Percentiles rank a stretch among this genome's conserved stretches.
phyloP scores from a whole-genome alignment of 495 filamentous ascomycete genomes.

The Rhypophila decipiens region DNA sequence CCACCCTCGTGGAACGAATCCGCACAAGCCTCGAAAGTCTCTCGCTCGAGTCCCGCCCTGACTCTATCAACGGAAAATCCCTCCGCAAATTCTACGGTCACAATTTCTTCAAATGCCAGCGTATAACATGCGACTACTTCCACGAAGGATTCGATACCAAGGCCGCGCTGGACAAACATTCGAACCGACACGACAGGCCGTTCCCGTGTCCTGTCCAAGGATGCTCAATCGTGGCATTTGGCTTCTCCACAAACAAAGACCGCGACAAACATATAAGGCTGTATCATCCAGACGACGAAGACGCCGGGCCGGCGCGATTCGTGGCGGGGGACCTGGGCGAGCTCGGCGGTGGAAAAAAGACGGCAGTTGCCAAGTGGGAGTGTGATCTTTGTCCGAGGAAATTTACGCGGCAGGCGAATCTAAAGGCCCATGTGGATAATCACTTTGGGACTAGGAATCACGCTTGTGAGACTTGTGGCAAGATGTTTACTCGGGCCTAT shows the following conservation, averaged over 20 bases:
- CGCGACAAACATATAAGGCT: conserved; percentile 29
- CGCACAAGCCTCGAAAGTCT: conserved; percentile 23
- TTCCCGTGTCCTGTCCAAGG: conserved; percentile 27
- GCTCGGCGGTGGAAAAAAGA: too few relatives aligned
- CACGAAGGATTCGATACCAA: conserved; percentile 34
- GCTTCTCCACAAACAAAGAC: conserved; percentile 33
- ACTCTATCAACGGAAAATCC: background rate
- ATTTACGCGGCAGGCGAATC: conserved; percentile 44
- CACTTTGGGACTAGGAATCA: conserved; percentile 44
- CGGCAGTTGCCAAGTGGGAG: conserved; percentile 29
- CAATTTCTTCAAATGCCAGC: conserved; percentile 34
- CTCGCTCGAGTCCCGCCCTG: background rate
- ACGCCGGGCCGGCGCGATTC: conserved; percentile 3
- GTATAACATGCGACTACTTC: conserved; percentile 36
- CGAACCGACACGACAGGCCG: conserved; percentile 31
- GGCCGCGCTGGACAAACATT: conserved; percentile 24
- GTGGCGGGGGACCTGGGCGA: background rate
- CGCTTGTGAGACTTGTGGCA: conserved; percentile 32
- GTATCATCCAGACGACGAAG: conserved; percentile 17
- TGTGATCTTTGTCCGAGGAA: conserved; percentile 40
- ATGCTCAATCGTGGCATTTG: conserved; percentile 26
- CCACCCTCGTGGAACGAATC: conserved; percentile 14
- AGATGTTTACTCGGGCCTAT: conserved; percentile 36
- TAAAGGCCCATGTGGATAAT: conserved; percentile 39
- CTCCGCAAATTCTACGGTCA: conserved; percentile 29